Conservation (phyloP, 441 rosid genomes). For the Breynia disticha region DNA sequence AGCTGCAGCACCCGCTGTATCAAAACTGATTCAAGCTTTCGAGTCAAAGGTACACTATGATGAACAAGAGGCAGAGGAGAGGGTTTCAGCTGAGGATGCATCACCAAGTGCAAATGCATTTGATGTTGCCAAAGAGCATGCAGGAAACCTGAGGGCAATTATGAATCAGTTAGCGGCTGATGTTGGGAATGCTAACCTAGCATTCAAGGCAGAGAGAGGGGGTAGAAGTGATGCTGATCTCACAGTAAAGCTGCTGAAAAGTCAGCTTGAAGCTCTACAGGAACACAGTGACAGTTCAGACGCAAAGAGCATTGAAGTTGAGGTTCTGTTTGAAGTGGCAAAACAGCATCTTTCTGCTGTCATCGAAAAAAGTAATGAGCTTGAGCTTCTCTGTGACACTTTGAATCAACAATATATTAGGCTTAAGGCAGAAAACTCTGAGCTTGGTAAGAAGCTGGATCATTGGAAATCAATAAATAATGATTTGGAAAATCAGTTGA, state of each 20-base stretch:
- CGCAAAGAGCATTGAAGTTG: constrained; percentile 50
- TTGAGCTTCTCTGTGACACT: constrained; percentile 40
- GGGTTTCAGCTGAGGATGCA: constrained; percentile 28
- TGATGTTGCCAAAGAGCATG: constrained; percentile 35
- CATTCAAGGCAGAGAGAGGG: constrained; percentile 38
- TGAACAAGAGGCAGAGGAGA: constrained; percentile 49
- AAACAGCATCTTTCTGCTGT: constrained; percentile 40
- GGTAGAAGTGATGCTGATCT: constrained; percentile 27
- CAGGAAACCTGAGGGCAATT: constrained; percentile 44
- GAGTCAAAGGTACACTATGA: constrained; percentile 62
- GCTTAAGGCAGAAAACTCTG: constrained; percentile 42
- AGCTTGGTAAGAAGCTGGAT: constrained; percentile 40
- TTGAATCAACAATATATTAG: constrained; percentile 32
- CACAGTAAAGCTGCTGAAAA: constrained; percentile 35
- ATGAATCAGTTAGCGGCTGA: constrained; percentile 47
- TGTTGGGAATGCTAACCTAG: constrained; percentile 34
- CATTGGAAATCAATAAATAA: constrained; percentile 29
- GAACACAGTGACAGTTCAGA: constrained; percentile 42
- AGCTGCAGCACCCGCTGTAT: constrained; percentile 44
- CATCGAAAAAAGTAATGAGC: constrained; percentile 39
- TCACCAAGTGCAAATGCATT: constrained; percentile 32
- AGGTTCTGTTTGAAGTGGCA: constrained; percentile 52
- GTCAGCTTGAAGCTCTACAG: constrained; percentile 41
- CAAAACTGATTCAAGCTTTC: constrained; percentile 81
- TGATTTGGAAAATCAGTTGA: constrained; percentile 52